phyloP scores from a whole-genome alignment of 306 rosid species.

The Pyrus communis region DNA sequence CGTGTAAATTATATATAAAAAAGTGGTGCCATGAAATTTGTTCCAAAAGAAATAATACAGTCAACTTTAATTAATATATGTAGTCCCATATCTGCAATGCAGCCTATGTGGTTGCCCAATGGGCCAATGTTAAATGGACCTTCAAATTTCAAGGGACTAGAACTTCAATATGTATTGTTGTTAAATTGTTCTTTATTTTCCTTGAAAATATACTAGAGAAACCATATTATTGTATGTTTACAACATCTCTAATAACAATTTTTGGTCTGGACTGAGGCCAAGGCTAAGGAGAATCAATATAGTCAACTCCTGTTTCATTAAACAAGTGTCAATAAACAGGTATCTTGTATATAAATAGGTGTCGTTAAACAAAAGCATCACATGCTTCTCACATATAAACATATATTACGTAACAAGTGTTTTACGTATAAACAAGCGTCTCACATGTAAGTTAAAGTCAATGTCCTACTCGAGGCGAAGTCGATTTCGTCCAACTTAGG shows the following conservation, averaged over 20 bases:
- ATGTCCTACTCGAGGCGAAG: neutral
- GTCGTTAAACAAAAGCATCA: fast-evolving
- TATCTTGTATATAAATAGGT: too few species aligned
- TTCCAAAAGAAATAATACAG: too few species aligned
- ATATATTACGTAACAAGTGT: too few species aligned
- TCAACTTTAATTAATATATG: neutral
- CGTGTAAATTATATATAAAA: too few species aligned
- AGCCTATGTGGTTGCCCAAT: neutral
- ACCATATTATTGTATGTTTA: neutral
- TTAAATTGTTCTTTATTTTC: neutral
- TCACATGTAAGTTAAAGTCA: neutral
- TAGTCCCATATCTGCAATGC: neutral
- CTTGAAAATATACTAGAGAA: neutral
- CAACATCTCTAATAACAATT: too few species aligned
- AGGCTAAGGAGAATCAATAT: too few species aligned
- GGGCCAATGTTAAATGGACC: neutral
- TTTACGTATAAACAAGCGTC: neutral
- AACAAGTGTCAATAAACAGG: too few species aligned
- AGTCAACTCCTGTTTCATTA: neutral
- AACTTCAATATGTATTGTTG: neutral
- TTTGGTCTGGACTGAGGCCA: too few species aligned
- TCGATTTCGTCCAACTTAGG: neutral
- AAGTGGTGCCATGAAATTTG: too few species aligned
- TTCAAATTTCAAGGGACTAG: neutral
- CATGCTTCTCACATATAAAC: neutral